Percentiles rank a stretch among this genome's conserved stretches.
Conservation (phyloP, 805 yeast species). For the Naumovozyma castellii region DNA sequence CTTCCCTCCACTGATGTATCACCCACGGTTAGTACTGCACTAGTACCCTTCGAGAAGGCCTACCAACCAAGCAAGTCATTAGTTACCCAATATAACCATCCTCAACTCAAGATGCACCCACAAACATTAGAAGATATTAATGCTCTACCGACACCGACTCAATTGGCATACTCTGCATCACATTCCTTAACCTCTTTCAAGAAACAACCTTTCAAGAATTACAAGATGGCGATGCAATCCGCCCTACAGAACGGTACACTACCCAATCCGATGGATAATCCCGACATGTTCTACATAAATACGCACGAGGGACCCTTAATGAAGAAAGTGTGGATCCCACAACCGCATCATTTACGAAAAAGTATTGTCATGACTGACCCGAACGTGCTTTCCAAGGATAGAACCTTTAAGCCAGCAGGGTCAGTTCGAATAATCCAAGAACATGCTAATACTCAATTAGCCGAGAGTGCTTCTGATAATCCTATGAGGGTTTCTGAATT, state of each 20-base stretch:
- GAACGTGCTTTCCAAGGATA: constrained; percentile 45
- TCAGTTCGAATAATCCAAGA: constrained; percentile 31
- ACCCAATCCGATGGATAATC: constrained; percentile 36
- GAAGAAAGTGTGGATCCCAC: constrained; percentile 1
- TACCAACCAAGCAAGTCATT: no score
- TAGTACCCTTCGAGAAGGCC: no score
- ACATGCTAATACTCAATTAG: no score
- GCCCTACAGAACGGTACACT: constrained; percentile 26
- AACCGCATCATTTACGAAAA: constrained; percentile 47
- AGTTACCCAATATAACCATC: no score
- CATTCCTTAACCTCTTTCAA: constrained; percentile 27
- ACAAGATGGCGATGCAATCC: constrained; percentile 10
- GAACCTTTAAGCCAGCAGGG: constrained; percentile 62
- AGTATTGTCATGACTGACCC: constrained; percentile 77
- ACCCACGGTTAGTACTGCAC: no score
- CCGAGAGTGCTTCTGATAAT: constrained; percentile 12
- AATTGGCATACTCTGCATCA: constrained; percentile 25
- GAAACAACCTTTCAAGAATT: constrained; percentile 26
- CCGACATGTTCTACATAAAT: constrained; percentile 31
- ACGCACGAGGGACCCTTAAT: constrained; percentile 1
- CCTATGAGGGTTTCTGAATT: constrained; percentile 22
- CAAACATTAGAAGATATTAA: constrained; percentile 27
- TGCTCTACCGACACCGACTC: constrained; percentile 33
- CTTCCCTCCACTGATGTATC: no score
- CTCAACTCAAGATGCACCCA: no score